phyloP scores from a whole-genome alignment of 495 filamentous ascomycete species.

The Pyrenula massariospora region DNA sequence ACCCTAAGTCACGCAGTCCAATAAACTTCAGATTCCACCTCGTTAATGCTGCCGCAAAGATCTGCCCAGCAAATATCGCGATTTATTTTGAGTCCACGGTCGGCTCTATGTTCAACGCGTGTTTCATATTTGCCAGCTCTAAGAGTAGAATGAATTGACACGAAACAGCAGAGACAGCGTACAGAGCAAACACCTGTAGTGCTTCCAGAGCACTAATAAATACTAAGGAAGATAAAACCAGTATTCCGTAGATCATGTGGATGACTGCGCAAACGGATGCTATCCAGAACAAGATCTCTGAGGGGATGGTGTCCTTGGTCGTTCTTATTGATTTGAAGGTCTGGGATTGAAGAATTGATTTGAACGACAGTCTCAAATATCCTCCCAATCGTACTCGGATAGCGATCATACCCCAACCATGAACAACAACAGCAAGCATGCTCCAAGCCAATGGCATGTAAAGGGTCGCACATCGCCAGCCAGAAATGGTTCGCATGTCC shows the following conservation, averaged over 20 bases:
- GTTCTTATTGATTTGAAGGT: no score
- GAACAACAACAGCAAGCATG: slow-evolving; percentile 4
- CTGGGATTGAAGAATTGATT: background rate
- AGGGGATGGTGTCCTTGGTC: background rate
- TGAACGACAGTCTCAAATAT: background rate
- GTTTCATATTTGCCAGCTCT: slow-evolving; percentile 8
- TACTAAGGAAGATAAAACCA: slow-evolving; percentile 14
- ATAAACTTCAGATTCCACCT: no score
- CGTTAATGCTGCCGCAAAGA: no score
- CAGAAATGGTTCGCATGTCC: slow-evolving; percentile 4
- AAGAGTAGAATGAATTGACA: slow-evolving; percentile 14
- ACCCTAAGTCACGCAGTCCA: no score
- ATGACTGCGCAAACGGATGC: slow-evolving; percentile 5
- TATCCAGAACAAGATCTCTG: slow-evolving; percentile 9
- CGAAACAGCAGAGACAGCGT: slow-evolving; percentile 9
- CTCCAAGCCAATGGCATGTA: slow-evolving; percentile 5
- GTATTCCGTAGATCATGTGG: slow-evolving; percentile 16
- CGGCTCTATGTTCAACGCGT: no score
- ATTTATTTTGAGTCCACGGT: no score
- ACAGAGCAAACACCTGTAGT: slow-evolving; percentile 10
- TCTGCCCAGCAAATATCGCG: no score
- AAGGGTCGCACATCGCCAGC: slow-evolving; percentile 4
- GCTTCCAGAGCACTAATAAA: slow-evolving; percentile 13
- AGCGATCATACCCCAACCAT: slow-evolving; percentile 1
- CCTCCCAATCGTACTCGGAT: background rate